Percentiles rank a stretch among this genome's conserved stretches.
These are phyloP conservation scores for Corylus heterophylla DNA, from an alignment of 306 rosid species.

Conservation along the genomic window DNA sequence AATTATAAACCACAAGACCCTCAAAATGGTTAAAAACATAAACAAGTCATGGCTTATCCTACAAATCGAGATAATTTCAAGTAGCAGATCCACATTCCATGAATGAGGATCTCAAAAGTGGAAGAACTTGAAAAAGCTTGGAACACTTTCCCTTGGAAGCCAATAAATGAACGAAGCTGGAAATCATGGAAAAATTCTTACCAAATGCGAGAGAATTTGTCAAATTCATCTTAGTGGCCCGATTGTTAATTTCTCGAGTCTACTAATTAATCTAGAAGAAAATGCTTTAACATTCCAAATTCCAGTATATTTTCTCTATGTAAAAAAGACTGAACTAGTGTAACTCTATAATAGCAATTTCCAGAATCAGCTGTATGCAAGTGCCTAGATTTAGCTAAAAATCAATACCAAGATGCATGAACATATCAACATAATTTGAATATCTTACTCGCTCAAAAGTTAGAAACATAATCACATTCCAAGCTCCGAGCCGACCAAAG, in stretches of 20 bases:
- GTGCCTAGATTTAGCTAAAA: slow-evolving; percentile 9
- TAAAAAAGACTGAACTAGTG: background rate
- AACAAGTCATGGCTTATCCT: background rate
- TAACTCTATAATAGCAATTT: background rate
- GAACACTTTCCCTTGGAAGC: too few relatives aligned
- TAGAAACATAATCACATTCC: slow-evolving; percentile 92
- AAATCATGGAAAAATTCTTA: background rate
- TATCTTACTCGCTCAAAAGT: slow-evolving; percentile 84
- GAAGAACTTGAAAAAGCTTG: background rate
- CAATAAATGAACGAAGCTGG: background rate
- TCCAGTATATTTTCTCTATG: too few relatives aligned
- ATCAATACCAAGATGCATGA: background rate
- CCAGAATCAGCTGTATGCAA: slow-evolving; percentile 3
- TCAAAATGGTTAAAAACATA: slow-evolving; percentile 6
- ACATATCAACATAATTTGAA: background rate
- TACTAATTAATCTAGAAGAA: background rate
- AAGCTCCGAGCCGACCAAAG: slow-evolving; percentile 79
- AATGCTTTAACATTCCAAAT: too few relatives aligned
- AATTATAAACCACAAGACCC: slow-evolving; percentile 6
- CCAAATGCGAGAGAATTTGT: background rate
- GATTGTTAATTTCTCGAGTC: background rate
- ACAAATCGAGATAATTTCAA: background rate
- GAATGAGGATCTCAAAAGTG: background rate
- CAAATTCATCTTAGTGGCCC: background rate
- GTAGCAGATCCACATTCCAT: background rate